Conservation (phyloP, 371 early-diverging fungal genomes). For the Zancudomyces culisetae region DNA sequence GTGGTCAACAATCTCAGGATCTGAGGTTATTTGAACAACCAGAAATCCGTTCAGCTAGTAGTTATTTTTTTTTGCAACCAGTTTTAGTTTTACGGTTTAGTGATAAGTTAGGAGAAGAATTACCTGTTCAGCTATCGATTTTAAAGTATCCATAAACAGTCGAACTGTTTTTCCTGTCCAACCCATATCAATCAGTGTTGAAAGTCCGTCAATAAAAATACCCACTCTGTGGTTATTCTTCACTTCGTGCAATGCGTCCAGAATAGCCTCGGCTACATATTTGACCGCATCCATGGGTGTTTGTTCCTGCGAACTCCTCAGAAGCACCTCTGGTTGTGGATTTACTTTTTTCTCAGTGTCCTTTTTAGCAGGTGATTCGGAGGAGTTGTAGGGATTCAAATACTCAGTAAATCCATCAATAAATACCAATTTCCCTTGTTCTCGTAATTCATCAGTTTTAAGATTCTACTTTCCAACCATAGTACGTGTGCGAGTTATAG, state of each 20-base stretch:
- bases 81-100: background rate
- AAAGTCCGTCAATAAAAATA: background rate
- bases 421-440: background rate
- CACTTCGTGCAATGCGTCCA: background rate
- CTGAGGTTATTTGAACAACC: background rate
- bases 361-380: background rate
- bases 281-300: background rate
- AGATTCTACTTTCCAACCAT: too few species aligned
- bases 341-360: background rate
- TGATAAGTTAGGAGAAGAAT: background rate
- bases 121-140: background rate
- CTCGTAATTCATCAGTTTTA: background rate
- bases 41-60: background rate
- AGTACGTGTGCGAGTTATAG: too few species aligned
- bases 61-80: background rate
- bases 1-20: background rate
- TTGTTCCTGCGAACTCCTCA: background rate
- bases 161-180: background rate
- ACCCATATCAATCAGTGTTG: background rate
- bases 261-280: background rate
- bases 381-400: background rate
- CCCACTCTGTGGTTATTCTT: background rate
- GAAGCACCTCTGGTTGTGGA: background rate
- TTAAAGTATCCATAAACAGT: conserved; percentile 2
- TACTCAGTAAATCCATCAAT: conserved; percentile 1